phyloP scores from a whole-genome alignment of 331 rosid genomes.

The Dryas integrifolia region DNA sequence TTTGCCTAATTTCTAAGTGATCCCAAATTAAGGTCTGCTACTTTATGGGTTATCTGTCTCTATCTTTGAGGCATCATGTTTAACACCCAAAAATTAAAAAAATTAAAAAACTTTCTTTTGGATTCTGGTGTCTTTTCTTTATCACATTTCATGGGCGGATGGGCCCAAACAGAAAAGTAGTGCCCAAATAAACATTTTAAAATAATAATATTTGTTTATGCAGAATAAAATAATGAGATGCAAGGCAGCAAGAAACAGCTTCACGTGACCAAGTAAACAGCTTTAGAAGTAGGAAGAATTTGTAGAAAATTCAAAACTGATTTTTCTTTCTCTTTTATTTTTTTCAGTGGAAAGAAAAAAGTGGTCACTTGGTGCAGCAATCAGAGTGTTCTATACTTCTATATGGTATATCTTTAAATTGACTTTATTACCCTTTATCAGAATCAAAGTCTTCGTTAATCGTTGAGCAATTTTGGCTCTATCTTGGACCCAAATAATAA shows the following conservation, averaged over 20 bases:
- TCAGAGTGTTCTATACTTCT: neutral
- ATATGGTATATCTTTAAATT: neutral
- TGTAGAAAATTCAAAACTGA: slow-evolving; percentile 4
- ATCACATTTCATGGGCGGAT: neutral
- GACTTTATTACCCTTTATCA: slow-evolving; percentile 7
- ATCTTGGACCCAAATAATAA: neutral
- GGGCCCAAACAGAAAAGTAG: slow-evolving; percentile 13
- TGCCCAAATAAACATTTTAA: neutral
- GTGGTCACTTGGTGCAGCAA: slow-evolving; percentile 9
- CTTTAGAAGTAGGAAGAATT: neutral
- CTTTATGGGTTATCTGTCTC: neutral
- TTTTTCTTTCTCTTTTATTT: neutral
- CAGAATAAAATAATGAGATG: neutral
- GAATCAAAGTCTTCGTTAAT: neutral
- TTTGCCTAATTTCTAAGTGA: no score
- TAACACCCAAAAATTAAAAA: neutral
- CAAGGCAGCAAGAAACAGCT: slow-evolving; percentile 41
- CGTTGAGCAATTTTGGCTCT: neutral
- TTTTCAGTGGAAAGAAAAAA: slow-evolving; percentile 7
- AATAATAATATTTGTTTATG: neutral
- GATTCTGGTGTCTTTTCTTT: slow-evolving; percentile 8
- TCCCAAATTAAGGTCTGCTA: neutral
- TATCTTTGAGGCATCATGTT: neutral
- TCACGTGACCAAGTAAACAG: slow-evolving; percentile 44
- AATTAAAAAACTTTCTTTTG: neutral